phyloP scores from a whole-genome alignment of 2,329 filamentous ascomycete species.

The Colletotrichum scovillei region DNA sequence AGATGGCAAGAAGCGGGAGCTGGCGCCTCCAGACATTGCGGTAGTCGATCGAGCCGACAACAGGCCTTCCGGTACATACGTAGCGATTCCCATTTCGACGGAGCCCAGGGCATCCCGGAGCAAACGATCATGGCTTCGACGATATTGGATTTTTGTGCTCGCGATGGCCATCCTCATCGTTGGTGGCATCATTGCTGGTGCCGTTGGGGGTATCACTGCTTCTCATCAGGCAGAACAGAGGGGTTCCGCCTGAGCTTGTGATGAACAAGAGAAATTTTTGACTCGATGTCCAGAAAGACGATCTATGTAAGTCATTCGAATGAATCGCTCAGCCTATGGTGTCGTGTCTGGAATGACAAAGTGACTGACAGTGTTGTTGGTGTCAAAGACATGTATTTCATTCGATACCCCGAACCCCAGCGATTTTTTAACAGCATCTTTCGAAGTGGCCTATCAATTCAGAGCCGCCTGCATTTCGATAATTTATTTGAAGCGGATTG shows the following conservation, averaged over 20 bases:
- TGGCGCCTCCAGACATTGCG: background rate
- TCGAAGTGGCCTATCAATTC: background rate
- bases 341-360: background rate
- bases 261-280: background rate
- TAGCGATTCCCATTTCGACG: constrained; percentile 22
- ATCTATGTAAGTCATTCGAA: background rate
- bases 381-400: background rate
- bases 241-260: background rate
- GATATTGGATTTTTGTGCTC: constrained; percentile 30
- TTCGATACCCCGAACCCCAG: background rate
- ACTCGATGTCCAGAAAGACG: background rate
- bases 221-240: background rate
- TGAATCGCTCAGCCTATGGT: background rate
- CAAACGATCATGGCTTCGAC: constrained; percentile 9
- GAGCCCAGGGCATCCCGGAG: background rate
- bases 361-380: background rate
- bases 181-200: constrained; percentile 28
- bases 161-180: constrained; percentile 25
- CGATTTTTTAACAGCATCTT: background rate
- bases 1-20: background rate
- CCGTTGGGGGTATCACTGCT: constrained; percentile 18
- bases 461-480: too few relatives aligned
- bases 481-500: too few relatives aligned
- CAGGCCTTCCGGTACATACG: constrained; percentile 16
- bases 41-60: background rate